Conservation (phyloP, 1,284 basidiomycete genomes). For the Boletus hoseneyae region DNA sequence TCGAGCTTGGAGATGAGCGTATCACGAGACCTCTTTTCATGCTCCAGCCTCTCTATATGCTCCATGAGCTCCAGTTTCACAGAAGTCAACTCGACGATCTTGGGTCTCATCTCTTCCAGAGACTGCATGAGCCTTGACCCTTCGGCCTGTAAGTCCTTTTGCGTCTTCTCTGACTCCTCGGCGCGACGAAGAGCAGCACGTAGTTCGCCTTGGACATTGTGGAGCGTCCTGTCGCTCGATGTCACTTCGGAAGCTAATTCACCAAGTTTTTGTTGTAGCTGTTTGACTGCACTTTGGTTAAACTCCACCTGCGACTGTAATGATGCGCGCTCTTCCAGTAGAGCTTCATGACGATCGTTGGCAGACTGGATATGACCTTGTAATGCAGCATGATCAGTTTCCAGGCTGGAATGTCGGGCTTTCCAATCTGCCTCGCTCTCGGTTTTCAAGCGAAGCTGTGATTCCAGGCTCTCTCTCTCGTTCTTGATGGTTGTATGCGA, state of each 20-base stretch:
- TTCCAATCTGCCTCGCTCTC: conserved; percentile 46
- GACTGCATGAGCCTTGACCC: conserved; percentile 69
- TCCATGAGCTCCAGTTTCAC: conserved; percentile 66
- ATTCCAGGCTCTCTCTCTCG: conserved; percentile 56
- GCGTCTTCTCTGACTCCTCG: conserved; percentile 68
- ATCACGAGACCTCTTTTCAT: conserved; percentile 53
- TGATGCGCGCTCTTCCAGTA: conserved; percentile 46
- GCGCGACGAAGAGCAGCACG: conserved; percentile 58
- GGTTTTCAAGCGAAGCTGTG: conserved; percentile 39
- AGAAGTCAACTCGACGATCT: conserved; percentile 74
- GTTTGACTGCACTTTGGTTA: conserved; percentile 43
- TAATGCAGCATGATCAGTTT: conserved; percentile 39
- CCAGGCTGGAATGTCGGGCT: conserved; percentile 44
- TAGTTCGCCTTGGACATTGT: conserved; percentile 59
- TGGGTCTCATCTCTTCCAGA: conserved; percentile 81
- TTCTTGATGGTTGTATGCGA: conserved; percentile 51
- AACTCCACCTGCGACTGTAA: conserved; percentile 47
- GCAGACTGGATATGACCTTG: conserved; percentile 43
- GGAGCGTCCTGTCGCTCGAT: conserved; percentile 52
- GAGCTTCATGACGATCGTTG: conserved; percentile 43
- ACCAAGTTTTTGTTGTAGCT: conserved; percentile 57
- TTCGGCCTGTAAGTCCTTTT: conserved; percentile 68
- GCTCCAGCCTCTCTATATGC: conserved; percentile 53
- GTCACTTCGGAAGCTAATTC: conserved; percentile 52
- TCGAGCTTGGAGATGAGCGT: conserved; percentile 60